phyloP scores from a whole-genome alignment of 2,329 filamentous ascomycete genomes.

The Beauveria australis region DNA sequence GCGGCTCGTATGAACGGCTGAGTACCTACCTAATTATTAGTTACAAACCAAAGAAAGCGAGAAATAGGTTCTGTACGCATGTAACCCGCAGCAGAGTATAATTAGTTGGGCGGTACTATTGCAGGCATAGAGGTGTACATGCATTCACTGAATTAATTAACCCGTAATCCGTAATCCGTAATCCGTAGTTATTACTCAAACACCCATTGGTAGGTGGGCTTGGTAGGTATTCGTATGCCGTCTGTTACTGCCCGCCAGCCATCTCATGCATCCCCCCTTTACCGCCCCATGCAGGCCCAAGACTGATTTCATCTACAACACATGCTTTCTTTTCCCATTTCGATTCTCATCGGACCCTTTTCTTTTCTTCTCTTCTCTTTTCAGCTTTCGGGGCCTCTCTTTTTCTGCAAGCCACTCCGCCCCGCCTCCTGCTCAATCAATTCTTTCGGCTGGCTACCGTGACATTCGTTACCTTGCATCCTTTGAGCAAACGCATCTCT shows the following conservation, averaged over 20 bases:
- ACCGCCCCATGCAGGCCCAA: neutral
- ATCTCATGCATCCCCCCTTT: neutral
- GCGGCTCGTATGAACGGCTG: neutral
- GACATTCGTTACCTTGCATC: slow-evolving; percentile 1
- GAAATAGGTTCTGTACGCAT: neutral
- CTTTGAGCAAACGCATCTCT: slow-evolving; percentile 1
- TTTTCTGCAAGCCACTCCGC: slow-evolving; percentile 9
- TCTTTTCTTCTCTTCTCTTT: slow-evolving; percentile 1
- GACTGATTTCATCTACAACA: neutral
- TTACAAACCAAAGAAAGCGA: too few species aligned
- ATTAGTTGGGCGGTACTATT: neutral
- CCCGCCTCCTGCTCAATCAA: neutral
- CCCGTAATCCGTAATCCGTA: too few species aligned
- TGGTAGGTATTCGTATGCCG: neutral
- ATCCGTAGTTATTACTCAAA: neutral
- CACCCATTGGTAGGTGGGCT: neutral
- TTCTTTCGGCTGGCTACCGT: neutral
- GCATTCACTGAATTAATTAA: neutral
- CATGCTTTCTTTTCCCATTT: neutral
- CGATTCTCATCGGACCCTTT: neutral
- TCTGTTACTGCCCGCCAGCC: slow-evolving; percentile 1
- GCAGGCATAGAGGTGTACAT: neutral
- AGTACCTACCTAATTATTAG: too few species aligned
- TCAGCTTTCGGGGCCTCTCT: neutral
- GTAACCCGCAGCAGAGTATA: neutral